These are phyloP conservation scores for Serendipita vermifera DNA, from an alignment of 768 basidiomycete genomes.

Conservation along the genomic window DNA sequence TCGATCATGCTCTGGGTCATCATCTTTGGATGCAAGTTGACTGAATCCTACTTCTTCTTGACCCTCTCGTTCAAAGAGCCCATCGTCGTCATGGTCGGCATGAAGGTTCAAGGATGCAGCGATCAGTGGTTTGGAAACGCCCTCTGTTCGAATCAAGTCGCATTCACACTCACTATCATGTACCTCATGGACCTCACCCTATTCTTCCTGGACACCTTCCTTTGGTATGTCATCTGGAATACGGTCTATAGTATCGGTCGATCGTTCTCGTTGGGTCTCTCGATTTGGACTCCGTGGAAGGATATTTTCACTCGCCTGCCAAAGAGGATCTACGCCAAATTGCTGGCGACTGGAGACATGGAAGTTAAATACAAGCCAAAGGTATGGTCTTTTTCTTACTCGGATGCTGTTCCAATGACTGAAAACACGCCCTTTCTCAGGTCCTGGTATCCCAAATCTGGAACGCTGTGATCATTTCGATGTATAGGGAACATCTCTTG, in stretches of 20 bases:
- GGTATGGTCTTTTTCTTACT: constrained; percentile 34
- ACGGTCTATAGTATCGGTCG: constrained; percentile 82
- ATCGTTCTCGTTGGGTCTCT: constrained; percentile 81
- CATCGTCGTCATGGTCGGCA: constrained; percentile 87
- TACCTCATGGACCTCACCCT: constrained; percentile 95
- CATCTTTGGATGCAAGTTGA: constrained; percentile 92
- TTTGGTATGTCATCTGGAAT: constrained; percentile 99
- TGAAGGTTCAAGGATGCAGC: constrained; percentile 84
- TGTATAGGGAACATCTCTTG: constrained; percentile 98
- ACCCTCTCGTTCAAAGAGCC: constrained; percentile 90
- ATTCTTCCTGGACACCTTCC: constrained; percentile 98
- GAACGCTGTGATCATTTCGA: constrained; percentile 99
- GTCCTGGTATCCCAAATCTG: constrained; percentile 98
- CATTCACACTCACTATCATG: constrained; percentile 94
- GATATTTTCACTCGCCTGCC: constrained; percentile 93
- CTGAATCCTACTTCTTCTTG: constrained; percentile 96
- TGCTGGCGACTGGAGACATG: constrained; percentile 89
- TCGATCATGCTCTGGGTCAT: constrained; percentile 78
- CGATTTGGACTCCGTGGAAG: constrained; percentile 99
- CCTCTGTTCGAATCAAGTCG: constrained; percentile 85
- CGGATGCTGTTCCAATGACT: not conserved
- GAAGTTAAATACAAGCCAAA: constrained; percentile 99
- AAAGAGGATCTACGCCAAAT: constrained; percentile 92
- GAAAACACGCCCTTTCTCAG: constrained; percentile 26
- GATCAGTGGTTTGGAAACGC: constrained; percentile 76